phyloP scores from a whole-genome alignment of 768 basidiomycete species.

The Phlebiopsis flavidoalba region DNA sequence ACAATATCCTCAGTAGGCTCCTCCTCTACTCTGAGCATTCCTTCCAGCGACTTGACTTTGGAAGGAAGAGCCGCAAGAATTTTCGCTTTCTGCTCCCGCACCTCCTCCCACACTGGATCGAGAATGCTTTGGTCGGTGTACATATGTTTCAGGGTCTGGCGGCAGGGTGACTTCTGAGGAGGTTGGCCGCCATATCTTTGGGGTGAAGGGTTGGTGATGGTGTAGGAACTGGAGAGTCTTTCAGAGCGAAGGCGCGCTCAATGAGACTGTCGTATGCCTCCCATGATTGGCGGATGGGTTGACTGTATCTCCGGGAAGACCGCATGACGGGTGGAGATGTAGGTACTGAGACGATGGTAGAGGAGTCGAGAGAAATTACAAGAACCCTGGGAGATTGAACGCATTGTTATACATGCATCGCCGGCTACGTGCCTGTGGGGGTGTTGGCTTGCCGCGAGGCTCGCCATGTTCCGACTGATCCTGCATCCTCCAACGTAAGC shows the following conservation, averaged over 20 bases:
- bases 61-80: conserved; percentile 64
- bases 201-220: background rate
- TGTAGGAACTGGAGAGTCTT: background rate
- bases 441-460: background rate
- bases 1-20: background rate
- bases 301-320: background rate
- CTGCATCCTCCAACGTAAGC: too few relatives aligned
- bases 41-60: conserved; percentile 66
- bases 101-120: conserved; percentile 60
- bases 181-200: background rate
- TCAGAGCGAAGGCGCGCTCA: conserved; percentile 19
- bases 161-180: background rate
- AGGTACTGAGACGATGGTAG: background rate
- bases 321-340: background rate
- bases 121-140: conserved; percentile 30
- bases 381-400: background rate
- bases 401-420: background rate
- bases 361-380: background rate
- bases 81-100: conserved; percentile 60
- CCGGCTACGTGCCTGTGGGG: background rate
- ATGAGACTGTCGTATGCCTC: conserved; percentile 15
- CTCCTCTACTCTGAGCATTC: conserved; percentile 16
- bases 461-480: background rate
- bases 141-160: background rate
- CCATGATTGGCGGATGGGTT: conserved; percentile 3